These are phyloP conservation scores for Coelastrella sp. DNA, from an alignment of 139 green algal species.

Conservation along the genomic window DNA sequence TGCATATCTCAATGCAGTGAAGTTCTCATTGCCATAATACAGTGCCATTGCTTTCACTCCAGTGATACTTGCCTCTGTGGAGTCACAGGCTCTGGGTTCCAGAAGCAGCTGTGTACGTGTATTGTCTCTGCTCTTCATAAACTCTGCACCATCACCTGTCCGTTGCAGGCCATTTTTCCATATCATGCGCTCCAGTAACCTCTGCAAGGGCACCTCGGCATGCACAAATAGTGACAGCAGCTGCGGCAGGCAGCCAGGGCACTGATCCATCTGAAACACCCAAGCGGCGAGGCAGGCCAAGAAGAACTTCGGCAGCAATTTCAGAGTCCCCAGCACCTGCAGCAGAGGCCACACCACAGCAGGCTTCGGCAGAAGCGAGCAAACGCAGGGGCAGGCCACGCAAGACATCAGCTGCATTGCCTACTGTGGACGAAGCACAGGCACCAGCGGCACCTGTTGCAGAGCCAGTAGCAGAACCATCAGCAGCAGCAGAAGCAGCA, in stretches of 20 bases:
- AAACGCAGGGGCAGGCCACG: constrained; percentile 4
- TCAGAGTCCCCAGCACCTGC: constrained; percentile 14
- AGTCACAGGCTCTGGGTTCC: too few relatives aligned
- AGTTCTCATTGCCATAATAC: too few relatives aligned
- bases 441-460: background rate
- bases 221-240: background rate
- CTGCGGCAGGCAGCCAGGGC: background rate
- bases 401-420: constrained; percentile 10
- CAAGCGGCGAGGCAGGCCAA: background rate
- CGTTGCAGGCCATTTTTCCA: background rate
- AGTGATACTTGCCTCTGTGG: too few relatives aligned
- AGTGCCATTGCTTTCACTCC: too few relatives aligned
- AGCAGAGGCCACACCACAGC: background rate
- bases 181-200: background rate
- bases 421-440: background rate
- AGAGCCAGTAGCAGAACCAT: background rate
- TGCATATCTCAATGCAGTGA: too few relatives aligned
- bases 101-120: too few relatives aligned
- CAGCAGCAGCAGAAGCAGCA: constrained; percentile 7
- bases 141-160: too few relatives aligned
- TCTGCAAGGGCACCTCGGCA: background rate
- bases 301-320: background rate
- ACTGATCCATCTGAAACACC: background rate
- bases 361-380: background rate
- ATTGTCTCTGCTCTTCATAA: too few relatives aligned